Evolutionary conservation across 2,329 filamentous ascomycete species (phyloP), one percentile per base, ranked within the genome.

Genomic region (Aspergillus sp.): DNA sequence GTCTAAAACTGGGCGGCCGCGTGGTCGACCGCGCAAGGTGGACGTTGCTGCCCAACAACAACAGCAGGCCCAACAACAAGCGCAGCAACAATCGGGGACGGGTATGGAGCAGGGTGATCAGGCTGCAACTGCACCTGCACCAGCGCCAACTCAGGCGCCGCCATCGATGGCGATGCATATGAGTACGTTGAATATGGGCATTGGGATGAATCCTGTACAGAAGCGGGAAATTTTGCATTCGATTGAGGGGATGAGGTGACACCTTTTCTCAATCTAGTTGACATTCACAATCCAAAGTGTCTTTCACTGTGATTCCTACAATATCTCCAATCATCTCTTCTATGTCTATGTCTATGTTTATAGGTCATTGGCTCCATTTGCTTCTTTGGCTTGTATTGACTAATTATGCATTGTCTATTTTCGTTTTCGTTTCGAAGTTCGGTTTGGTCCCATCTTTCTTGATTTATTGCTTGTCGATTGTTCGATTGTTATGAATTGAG

Each of bases 1-100:
- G 7, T 37, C 43, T 19, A 38, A 38, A 4, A 66, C 62, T 0
- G 63, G 63, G 5, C 58, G 64, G 9, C 63, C 62, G 12, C 63
- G 64, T 25, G 64, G 64, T 15, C 55, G 64, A 42, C 64, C 64
- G 45, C 62, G 62, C 5, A 67, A 67, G 49, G 32, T 30, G 10
- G 15, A 12, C 15, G 17, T 20, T 19, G 43, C 19, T 13, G 30
- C 43, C 20, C n/a, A 15, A 10, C 51, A 48, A 44, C 23, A 43
- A 22, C 38, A 42, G 10, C 44, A 46, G 4, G 19, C 19, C 2
- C 22, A 17, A 13, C 41, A 48, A 17, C 46, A 44, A 23, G 39
- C 44, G 6, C 52, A 50, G 13, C 46, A 50, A 41, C 44, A 47
- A 15, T 33, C 42, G 22, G 12, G 25, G 23, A 20, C 41, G 22